These are phyloP conservation scores for Chlorella sorokiniana DNA, from an alignment of 139 green algal genomes.

Conservation along the genomic window DNA sequence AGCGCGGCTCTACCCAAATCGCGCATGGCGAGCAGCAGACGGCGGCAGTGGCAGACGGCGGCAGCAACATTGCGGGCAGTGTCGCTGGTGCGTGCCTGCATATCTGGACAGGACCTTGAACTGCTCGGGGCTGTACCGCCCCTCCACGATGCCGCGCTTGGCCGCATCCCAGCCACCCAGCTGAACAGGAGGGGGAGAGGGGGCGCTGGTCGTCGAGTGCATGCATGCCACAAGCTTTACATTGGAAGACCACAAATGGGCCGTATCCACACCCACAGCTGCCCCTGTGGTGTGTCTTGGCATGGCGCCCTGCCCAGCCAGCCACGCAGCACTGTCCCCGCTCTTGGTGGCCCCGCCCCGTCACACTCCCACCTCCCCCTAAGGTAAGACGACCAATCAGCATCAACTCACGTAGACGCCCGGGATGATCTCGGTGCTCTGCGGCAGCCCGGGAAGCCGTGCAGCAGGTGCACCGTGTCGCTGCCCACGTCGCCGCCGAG, in stretches of 20 bases:
- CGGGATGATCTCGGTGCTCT: constrained; percentile 38
- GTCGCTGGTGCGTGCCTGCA: background rate
- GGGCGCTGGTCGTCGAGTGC: too few species aligned
- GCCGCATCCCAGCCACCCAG: constrained; percentile 41
- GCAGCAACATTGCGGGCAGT: background rate
- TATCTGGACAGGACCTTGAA: constrained; percentile 73
- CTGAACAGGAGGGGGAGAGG: background rate
- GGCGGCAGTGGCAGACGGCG: background rate
- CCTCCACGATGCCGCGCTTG: constrained; percentile 35
- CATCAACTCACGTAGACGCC: constrained; percentile 23
- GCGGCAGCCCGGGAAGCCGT: constrained; percentile 60
- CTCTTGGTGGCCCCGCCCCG: too few species aligned
- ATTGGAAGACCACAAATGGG: too few species aligned
- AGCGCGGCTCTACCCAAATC: background rate
- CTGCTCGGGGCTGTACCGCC: constrained; percentile 27
- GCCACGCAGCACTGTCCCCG: too few species aligned
- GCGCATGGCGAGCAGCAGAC: background rate
- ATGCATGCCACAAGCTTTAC: background rate
- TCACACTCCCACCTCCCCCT: background rate
- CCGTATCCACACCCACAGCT: too few species aligned
- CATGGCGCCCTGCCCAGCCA: too few species aligned
- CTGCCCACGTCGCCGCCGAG: constrained; percentile 82
- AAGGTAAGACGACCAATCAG: background rate
- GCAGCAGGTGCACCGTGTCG: constrained; percentile 68
- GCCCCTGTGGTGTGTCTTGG: too few species aligned